Evolutionary conservation across 1,139 yeast species (phyloP).

Genomic region (Pichia sp.): DNA sequence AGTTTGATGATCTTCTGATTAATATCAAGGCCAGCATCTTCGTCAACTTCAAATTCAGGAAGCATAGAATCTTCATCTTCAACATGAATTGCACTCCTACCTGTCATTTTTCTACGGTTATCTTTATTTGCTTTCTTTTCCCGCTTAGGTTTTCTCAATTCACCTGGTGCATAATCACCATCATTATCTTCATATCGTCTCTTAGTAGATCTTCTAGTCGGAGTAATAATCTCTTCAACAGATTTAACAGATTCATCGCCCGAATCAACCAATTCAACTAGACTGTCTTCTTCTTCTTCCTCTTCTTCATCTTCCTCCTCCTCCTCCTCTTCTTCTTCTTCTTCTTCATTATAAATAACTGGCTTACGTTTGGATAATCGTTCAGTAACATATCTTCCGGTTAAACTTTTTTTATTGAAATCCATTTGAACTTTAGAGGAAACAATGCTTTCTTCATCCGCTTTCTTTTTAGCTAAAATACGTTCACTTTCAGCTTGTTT

Average conservation of each 20-base stretch:
- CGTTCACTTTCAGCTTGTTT: constrained; percentile 7
- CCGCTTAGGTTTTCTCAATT: background rate
- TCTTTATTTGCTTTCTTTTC: background rate
- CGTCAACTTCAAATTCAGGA: constrained; percentile 43
- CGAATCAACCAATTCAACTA: constrained; percentile 2
- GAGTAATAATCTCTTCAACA: constrained; percentile 6
- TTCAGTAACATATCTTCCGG: constrained; percentile 10
- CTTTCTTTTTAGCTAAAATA: constrained; percentile 13
- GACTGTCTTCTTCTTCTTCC: constrained; percentile 3
- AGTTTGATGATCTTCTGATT: constrained; percentile 70
- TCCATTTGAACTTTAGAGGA: constrained; percentile 16
- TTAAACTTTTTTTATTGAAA: constrained; percentile 8
- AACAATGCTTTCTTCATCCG: constrained; percentile 15
- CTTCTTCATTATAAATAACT: background rate
- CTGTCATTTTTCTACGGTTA: constrained; percentile 6
- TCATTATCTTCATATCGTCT: constrained; percentile 11
- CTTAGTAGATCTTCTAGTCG: background rate
- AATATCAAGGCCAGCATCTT: constrained; percentile 38
- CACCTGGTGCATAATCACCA: constrained; percentile 7
- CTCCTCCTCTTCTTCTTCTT: constrained; percentile 8
- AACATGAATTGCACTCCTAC: constrained; percentile 17
- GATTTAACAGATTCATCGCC: no score
- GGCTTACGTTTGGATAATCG: constrained; percentile 3
- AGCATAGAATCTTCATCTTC: constrained; percentile 27
- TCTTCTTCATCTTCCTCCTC: constrained; percentile 6